Conservation (phyloP, 2,329 filamentous ascomycete genomes). For the Trichoderma harzianum region DNA sequence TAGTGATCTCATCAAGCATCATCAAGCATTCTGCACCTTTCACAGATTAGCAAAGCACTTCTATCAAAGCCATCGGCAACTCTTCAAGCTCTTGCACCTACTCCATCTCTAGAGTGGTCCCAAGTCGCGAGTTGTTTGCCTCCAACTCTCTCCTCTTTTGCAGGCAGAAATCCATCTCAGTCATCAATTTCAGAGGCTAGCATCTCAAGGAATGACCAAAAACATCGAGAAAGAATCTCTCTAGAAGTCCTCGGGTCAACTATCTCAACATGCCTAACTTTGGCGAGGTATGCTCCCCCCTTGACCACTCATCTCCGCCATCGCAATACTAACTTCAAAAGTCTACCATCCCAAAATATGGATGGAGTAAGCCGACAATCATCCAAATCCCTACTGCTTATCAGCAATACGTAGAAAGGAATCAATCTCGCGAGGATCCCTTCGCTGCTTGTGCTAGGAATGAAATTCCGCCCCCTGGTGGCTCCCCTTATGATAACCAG, state of each 20-base stretch:
- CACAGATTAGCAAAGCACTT: not conserved
- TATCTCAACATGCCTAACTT: slow-evolving; percentile 4
- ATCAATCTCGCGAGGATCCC: not conserved
- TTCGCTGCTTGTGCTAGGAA: not conserved
- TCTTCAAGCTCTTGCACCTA: not conserved
- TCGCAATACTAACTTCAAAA: not conserved
- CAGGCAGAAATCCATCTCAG: not conserved
- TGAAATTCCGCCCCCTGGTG: slow-evolving; percentile 4
- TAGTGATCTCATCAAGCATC: not conserved
- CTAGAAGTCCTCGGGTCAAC: too few relatives aligned
- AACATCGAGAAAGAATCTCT: not conserved
- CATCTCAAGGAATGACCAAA: not conserved
- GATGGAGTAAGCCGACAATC: slow-evolving; percentile 6
- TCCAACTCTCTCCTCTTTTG: not conserved
- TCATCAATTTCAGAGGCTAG: not conserved
- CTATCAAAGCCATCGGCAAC: not conserved
- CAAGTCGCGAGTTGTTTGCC: not conserved
- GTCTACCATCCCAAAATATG: not conserved
- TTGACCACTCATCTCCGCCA: not conserved
- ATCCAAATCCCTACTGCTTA: not conserved
- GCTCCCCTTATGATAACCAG: not conserved
- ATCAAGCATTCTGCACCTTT: not conserved
- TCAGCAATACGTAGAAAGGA: not conserved
- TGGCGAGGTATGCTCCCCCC: not conserved
- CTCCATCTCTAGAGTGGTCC: not conserved